Base-by-base conservation (phyloP, 2,329 filamentous ascomycete genomes). In the Chaetoscypha palmicola region DNA sequence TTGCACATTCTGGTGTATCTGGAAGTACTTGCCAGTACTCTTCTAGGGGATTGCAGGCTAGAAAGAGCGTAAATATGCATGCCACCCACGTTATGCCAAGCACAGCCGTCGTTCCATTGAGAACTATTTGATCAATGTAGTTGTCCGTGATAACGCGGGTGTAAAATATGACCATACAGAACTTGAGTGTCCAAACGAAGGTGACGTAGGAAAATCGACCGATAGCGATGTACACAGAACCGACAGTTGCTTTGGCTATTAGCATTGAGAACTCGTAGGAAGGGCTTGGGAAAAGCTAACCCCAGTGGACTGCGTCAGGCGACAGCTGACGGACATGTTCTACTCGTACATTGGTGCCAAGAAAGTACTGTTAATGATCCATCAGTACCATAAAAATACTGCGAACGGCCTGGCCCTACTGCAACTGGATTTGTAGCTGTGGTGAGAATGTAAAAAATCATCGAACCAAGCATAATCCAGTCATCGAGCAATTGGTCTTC, bases 121-220 rank as follows among this genome's bases (percentile, higher is more conserved):
- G 40, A 8, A 33, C 16, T 2, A 45, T 42, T 2, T 43, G 12
- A 23, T 59, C 51, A 8, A 34, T 38, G 4, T 46, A 43, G 9
- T 30, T 35, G 16, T 43, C 33, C 4, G 47, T 46, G 1, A 57
- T 38, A 8, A 42, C 16, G 21, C 54, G 51, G 5, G 38, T 50
- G 36, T 53, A 56, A 33, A 51, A 57, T 2, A 55, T 45, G 21
- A 58, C 56, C 32, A 59, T 47, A 40, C 57, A 59, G 11, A 21
- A 42, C 43, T 59, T 58, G 38, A 56, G 24, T 12, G 24, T 30
- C 57, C 57, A 59, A 7, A 57, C 45, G 36, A 53, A 59, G 3
- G 48, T 46, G 10, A 52, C n/a, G 30, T 52, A 52, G 22, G 48
- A 45, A 5, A 45, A 10, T n/a, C 50, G 46, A 9, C 46, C 49